phyloP scores from a whole-genome alignment of 2,329 filamentous ascomycete species.

The Aspergillus costaricaensis region DNA sequence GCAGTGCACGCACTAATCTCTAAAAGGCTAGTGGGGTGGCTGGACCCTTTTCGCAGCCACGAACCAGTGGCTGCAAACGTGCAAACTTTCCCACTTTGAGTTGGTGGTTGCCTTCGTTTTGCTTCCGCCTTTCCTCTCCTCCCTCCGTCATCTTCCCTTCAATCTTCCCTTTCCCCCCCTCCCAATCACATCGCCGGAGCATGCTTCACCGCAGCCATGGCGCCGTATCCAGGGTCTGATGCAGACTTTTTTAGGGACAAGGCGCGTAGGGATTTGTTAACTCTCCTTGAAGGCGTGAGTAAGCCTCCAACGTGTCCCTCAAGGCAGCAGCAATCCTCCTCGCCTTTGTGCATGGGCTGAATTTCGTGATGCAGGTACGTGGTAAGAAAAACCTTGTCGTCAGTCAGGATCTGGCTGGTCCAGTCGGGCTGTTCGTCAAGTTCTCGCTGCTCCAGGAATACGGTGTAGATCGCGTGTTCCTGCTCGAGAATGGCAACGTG shows the following conservation, averaged over 20 bases:
- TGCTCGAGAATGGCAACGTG: conserved; percentile 92
- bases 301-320: conserved; percentile 37
- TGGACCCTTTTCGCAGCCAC: conserved; percentile 18
- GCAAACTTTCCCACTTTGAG: conserved; percentile 12
- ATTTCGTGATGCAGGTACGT: conserved; percentile 67
- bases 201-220: conserved; percentile 37
- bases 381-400: conserved; percentile 99
- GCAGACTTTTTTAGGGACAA: conserved; percentile 51
- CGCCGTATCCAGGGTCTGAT: conserved; percentile 47
- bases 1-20: conserved; percentile 23
- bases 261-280: conserved; percentile 83
- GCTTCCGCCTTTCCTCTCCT: conserved; percentile 5
- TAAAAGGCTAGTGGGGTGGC: conserved; percentile 20
- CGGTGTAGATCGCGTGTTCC: conserved; percentile 96
- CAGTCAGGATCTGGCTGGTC: conserved; percentile 85
- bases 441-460: conserved; percentile 95
- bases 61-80: conserved; percentile 3
- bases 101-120: conserved; percentile 14
- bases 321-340: conserved; percentile 1
- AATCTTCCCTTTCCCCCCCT: conserved; percentile 1
- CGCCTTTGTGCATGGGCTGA: conserved; percentile 23
- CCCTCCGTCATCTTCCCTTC: conserved; percentile 7
- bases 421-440: conserved; percentile 88
- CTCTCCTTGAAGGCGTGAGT: conserved; percentile 93
- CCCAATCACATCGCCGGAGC: conserved; percentile 16